Evolutionary conservation across 805 yeast genomes (phyloP), one percentile per base, ranked within the genome.

Genomic region (Clavispora fructus): DNA sequence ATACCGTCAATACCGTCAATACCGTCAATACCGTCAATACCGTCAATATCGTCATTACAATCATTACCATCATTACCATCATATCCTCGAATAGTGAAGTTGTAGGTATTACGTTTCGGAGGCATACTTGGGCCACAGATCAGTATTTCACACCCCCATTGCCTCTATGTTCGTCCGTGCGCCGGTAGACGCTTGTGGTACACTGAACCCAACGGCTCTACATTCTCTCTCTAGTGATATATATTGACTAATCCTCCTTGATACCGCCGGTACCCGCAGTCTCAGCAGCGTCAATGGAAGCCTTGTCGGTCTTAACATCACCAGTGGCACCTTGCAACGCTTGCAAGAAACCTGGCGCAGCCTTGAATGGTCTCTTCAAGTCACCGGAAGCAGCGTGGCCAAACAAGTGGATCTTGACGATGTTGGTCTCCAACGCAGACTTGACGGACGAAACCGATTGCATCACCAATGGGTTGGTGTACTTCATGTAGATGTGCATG

Each of bases 401-500:
- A 59, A 87, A 87, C 48, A 94, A 62, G 68, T 94, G 96, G 68
- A 94, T 88, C 76, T 88, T 83, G 59, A 92, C 96, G 56, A 89
- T 81, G 73, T 90, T 90, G 61, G 87, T 73, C 74, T 94, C 98
- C 46, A 89, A 71, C 40, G 95, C 96, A 57, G 87, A 74, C 80
- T 94, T 94, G 60, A 94, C 73, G 43, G 97, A 92, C 44, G 95
- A 80, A 58, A 94, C 80, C 53, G 91, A 83, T 75, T 94, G 98
- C 90, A 92, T 86, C 57, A 94, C 82, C 65, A 94, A 79, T 49
- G 99, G 99, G 73, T 94, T 90, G 68, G 97, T 90, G 78, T 89
- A 94, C 71, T 89, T 86, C 95, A 94, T 82, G 82, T 92, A 92
- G 52, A 94, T 63, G 71, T 94, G 99, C 98, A 92, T 91, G 83